Evolutionary conservation across 1,139 yeast species (phyloP), one percentile per base, ranked within the genome.

Genomic region (Entelexis paramagnoliae): DNA sequence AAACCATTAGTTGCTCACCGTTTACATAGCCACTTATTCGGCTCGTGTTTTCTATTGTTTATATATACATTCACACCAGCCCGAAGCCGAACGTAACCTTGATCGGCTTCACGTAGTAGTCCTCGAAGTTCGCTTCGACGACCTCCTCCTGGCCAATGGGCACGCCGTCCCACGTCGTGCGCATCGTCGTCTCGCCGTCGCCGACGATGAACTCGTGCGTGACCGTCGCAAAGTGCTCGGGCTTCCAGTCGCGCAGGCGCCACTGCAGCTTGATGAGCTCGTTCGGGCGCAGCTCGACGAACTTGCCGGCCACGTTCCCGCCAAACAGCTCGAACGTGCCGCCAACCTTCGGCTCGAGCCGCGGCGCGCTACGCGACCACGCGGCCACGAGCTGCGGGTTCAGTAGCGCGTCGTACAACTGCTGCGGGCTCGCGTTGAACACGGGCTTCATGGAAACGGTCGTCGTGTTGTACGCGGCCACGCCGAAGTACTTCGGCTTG

Each of bases 111-210:
- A 89, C 80, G 66, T 91, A 91, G 67, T 87, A 85, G 58, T 85
- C 88, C 61, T 87, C 88, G 64, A 93, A 91, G 68, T 91, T 91
- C 44, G 74, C 77, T 63, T 80, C 78, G 41, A 86, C 96, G 53
- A 83, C 74, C 53, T 91, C 98, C 67, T 91, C 97, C 65, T 93
- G 93, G n/a, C 97, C 98, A 45, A 91, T 74, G 20, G 98, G 98
- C 48, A 91, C 82, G n/a, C 96, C 96, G 22, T 79, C 72, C 78
- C 91, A 86, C 53, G 76, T 73, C 35, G 88, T 91, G 55, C 81
- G 78, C 72, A 89, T 73, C 53, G 76, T 79, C 16, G 98, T 91
- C 62, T 89, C 97, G 43, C 83, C 78, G 17, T 79, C 74, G 24
- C 93, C 93, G 65, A 86, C 87, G 51, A 77, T 78, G 57, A 93